Evolutionary conservation across 305 asterid species (phyloP), one percentile per base, ranked within the genome.

Genomic region (Rubia tinctorum): DNA sequence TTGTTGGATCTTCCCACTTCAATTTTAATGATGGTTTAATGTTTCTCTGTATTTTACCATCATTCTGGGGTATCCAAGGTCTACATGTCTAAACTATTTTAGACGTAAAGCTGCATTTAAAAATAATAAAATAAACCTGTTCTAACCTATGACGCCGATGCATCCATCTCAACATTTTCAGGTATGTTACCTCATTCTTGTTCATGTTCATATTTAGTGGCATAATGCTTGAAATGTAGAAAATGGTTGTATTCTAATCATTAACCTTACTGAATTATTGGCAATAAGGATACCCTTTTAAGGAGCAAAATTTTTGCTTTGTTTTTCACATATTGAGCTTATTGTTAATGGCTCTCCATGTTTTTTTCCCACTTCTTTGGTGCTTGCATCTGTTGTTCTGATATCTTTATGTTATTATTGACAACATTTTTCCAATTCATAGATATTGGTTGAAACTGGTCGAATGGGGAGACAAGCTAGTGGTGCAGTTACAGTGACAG

Each of bases 401-500:
- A 11, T 15, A 37, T n/a, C 27, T 4, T 66, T 17, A 7, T 5
- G 18, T 12, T 44, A 1, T 51, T 69, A 53, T 75, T 71, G 64
- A 61, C 23, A 17, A 5, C 0, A 23, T 14, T 39, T 66, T 78
- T 22, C 70, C 64, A 17, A 73, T 75, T 74, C 66, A 58, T 86
- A 93, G 98, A 88, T 95, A 78, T 79, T 86, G 25, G 94, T 95
- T 39, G 98, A 95, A 88, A 92, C 99, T 40, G 99, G 99, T 71
- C 96, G 88, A 81, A 90, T 90, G 14, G 99, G 99, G 74, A 92
- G 99, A 82, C 99, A 95, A 84, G 96, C 98, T 75, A 95, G 99
- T 82, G 98, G 88, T 63, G 89, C 98, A 71, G 96, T 95, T 71
- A 92, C 95, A 34, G 88, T 92, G 71, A 92, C 94, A 49, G 99